Percentiles rank a stretch among this genome's conserved stretches.
These are phyloP conservation scores for Pseudogymnoascus sp. DNA, from an alignment of 2,329 filamentous ascomycete genomes.

Conservation along the genomic window DNA sequence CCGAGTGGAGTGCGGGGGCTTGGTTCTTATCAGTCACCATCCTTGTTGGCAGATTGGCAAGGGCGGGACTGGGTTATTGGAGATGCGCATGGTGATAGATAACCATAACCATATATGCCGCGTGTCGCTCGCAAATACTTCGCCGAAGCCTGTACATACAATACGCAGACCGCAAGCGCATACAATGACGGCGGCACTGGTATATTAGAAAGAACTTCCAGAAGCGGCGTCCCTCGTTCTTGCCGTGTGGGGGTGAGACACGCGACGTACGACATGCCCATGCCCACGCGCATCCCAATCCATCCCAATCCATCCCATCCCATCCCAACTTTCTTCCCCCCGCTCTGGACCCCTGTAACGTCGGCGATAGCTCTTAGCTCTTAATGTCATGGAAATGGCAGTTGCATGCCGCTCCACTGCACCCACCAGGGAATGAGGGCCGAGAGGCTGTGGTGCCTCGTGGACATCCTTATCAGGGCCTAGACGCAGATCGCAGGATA, in stretches of 20 bases:
- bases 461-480: background rate
- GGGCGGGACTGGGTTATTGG: background rate
- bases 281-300: background rate
- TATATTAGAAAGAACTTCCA: background rate
- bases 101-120: background rate
- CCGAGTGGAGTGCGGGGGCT: background rate
- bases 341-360: background rate
- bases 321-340: background rate
- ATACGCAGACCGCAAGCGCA: background rate
- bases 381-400: background rate
- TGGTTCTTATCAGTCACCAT: background rate
- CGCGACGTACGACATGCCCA: background rate
- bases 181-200: background rate
- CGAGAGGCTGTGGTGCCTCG: background rate
- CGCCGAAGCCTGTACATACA: background rate
- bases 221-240: slow-evolving; percentile 4
- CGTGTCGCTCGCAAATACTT: background rate
- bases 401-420: background rate
- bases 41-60: background rate
- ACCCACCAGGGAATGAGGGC: background rate
- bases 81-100: background rate
- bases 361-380: background rate
- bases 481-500: background rate
- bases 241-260: background rate
- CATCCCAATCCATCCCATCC: background rate